Evolutionary conservation across 345 rosid species (phyloP), one percentile per base, ranked within the genome.

Genomic region (Eucalyptus marginata): DNA sequence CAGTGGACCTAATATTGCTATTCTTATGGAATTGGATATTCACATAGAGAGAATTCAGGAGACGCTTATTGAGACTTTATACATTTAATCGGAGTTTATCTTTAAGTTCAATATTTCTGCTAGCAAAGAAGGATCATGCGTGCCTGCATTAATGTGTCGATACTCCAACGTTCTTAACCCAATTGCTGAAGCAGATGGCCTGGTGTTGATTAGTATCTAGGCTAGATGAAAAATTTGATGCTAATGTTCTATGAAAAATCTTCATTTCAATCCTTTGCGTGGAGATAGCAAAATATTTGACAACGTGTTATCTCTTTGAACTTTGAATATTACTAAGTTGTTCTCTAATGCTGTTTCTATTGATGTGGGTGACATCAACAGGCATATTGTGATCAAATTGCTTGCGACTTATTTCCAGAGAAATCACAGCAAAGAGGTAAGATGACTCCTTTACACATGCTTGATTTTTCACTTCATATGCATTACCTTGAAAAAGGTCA

Each of bases 381-480:
- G 98, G 97, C 97, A 98, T 86, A 98, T 98, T 87, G 98, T 98
- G 91, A 96, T 97, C 93, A 98, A 98, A 90, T 94, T 98, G 80
- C 91, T 97, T 52, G 96, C 96, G 88, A 97, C 99, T 51, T 98
- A 95, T 94, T 98, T 98, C 94, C 97, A 95, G 89, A 97, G 93
- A 93, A 97, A 94, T 92, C 97, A 97, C 94, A 95, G 98, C 94
- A 96, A 94, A 93, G 98, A 97, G 99, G 99, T 97, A 92, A 47
- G 79, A 66, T 58, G 79, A 16, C 43, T 31, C 79, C 43, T 15
- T 31, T 66, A 66, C 43, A 31, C 79, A 31, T 66, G 79, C 43
- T 31, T 31, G 79, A 66, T 66, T 66, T 66, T 66, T 43, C 79
- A 66, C 11, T 66, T 66, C 79, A 66, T n/a, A 31, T 31, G 79